Evolutionary conservation across 1,139 yeast species (phyloP).

Genomic region (Arxiozyma telluris): DNA sequence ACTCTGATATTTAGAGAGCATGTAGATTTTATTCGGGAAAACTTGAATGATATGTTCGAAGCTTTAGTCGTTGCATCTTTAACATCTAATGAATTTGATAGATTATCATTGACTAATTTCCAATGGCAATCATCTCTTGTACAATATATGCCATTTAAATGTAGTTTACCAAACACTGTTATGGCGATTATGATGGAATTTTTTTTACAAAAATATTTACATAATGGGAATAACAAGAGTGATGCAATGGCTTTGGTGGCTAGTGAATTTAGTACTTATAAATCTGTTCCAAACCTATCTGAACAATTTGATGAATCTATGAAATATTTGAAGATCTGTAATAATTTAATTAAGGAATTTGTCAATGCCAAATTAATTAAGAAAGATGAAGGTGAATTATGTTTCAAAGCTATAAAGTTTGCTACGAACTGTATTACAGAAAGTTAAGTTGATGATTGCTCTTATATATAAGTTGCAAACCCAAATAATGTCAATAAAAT

Average conservation of each 20-base stretch:
- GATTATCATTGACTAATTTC: constrained; percentile 24
- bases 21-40: constrained; percentile 43
- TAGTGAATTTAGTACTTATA: constrained; percentile 25
- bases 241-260: constrained; percentile 26
- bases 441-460: neutral
- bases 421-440: constrained; percentile 14
- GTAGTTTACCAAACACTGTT: constrained; percentile 25
- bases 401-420: constrained; percentile 20
- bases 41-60: constrained; percentile 49
- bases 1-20: constrained; percentile 61
- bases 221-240: constrained; percentile 25
- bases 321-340: constrained; percentile 16
- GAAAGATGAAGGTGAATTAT: constrained; percentile 14
- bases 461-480: neutral
- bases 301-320: constrained; percentile 23
- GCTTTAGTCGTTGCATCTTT: constrained; percentile 44
- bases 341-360: constrained; percentile 12
- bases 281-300: constrained; percentile 22
- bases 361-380: constrained; percentile 15
- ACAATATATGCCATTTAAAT: constrained; percentile 50
- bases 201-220: constrained; percentile 27
- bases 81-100: constrained; percentile 44
- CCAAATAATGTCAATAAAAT: neutral
- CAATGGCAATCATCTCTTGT: constrained; percentile 52
- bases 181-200: constrained; percentile 32